phyloP scores from a whole-genome alignment of 805 yeast species.

The Schizosaccharomyces japonicus region DNA sequence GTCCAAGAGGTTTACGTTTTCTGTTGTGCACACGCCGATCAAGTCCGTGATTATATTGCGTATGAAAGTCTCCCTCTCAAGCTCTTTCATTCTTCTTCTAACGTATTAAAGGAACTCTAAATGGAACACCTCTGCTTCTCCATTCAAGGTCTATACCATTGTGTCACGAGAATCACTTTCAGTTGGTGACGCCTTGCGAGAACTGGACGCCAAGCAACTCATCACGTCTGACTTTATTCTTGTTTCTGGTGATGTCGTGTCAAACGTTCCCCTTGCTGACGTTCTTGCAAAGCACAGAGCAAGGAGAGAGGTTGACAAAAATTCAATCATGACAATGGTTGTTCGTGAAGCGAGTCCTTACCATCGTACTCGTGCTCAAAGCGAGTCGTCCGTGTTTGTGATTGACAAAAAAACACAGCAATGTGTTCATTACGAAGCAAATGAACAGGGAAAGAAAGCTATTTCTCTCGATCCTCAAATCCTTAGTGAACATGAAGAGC shows the following conservation, averaged over 20 bases:
- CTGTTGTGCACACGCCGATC: slow-evolving; percentile 79
- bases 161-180: slow-evolving; percentile 69
- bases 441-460: slow-evolving; percentile 13
- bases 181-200: slow-evolving; percentile 95
- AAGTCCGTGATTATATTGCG: slow-evolving; percentile 60
- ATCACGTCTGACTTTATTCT: slow-evolving; percentile 75
- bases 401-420: slow-evolving; percentile 49
- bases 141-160: slow-evolving; percentile 58
- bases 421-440: slow-evolving; percentile 65
- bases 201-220: slow-evolving; percentile 70
- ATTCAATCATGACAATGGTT: slow-evolving; percentile 87
- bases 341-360: slow-evolving; percentile 60
- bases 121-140: slow-evolving; percentile 31
- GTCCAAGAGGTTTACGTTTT: slow-evolving; percentile 74
- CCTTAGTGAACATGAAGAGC: slow-evolving; percentile 44
- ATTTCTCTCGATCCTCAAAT: slow-evolving; percentile 66
- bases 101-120: slow-evolving; percentile 13
- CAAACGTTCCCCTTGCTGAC: slow-evolving; percentile 59
- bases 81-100: background rate
- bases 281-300: slow-evolving; percentile 51
- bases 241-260: slow-evolving; percentile 86
- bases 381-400: slow-evolving; percentile 66
- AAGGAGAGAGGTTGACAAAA: slow-evolving; percentile 49
- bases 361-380: slow-evolving; percentile 52
- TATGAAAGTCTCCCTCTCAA: slow-evolving; percentile 1